Base-by-base conservation (phyloP, 1,284 basidiomycete genomes). In the Moesziomyces sp. region DNA sequence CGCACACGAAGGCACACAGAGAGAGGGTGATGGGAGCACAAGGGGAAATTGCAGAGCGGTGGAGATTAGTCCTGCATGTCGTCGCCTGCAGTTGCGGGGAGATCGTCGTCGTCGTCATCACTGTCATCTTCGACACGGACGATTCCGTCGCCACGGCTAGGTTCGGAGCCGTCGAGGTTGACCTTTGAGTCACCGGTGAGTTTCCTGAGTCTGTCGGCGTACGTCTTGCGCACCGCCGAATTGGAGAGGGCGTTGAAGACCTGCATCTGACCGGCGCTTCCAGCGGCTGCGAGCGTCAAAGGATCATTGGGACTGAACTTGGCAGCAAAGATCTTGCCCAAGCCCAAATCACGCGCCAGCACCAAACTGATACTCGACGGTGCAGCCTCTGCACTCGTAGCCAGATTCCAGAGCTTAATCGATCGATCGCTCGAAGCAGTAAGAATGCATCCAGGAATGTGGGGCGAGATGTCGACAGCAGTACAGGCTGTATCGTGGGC, bases 401-500 rank as follows among this genome's bases (percentile, higher is more conserved):
- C 72, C 28, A 83, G 87, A 82, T 96, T 97, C 97, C 97, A 99
- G 7, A 98, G 87, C 62, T 84, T 84, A 84, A 97, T 92, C 46
- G 79, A 68, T 83, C 95, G 96, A 87, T 99, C 97, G 45, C 92
- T 91, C 2, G 96, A 96, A 19, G 93, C 95, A 0, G 97, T 99
- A 8, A 90, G 92, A 76, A 99, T 87, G 84, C 93, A 94, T 1
- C 95, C 95, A 55, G 90, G 91, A 54, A 99, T 89, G 82, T 95
- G 91, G 1, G 94, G 91, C 81, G 93, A 96, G 71, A 98, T 88
- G 84, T 99, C 96, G 50, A 99, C 87, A 1, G 92, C 89, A 1
- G 93, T 94, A n/a, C 90, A 91, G 0, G 94, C 91, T n/a, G 93
- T 92, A 75, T 97, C 93, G 85, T 99, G 97, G 0, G 97, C 97